Evolutionary conservation across 495 filamentous ascomycete genomes (phyloP).

Genomic region (Penicillium soppii): DNA sequence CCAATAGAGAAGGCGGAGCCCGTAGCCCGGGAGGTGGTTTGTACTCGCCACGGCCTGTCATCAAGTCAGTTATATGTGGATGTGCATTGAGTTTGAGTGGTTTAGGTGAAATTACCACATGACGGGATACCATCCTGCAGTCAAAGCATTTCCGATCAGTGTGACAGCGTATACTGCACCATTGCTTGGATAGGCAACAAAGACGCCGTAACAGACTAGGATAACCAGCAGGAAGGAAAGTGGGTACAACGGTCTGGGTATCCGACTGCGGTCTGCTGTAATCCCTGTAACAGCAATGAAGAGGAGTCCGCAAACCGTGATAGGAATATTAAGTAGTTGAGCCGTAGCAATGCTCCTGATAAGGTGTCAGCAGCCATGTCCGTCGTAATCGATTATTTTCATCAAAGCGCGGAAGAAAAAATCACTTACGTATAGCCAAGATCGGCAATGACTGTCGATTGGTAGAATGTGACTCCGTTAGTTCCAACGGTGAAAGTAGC

Average conservation of each 20-base stretch:
- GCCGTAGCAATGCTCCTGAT: conserved; percentile 35
- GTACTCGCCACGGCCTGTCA: conserved; percentile 37
- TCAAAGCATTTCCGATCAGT: conserved; percentile 30
- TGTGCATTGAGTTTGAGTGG: not conserved
- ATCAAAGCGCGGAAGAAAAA: not conserved
- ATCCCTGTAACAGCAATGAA: conserved; percentile 37
- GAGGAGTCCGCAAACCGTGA: conserved; percentile 34
- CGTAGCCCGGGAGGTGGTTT: conserved; percentile 41
- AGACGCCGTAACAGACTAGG: conserved; percentile 39
- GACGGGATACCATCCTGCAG: conserved; percentile 39
- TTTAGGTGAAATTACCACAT: conserved; percentile 25
- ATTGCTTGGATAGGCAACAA: conserved; percentile 39
- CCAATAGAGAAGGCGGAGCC: conserved; percentile 46
- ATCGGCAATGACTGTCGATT: conserved; percentile 43
- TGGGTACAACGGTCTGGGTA: conserved; percentile 42
- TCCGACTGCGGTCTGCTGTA: conserved; percentile 38
- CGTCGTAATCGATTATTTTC: not conserved
- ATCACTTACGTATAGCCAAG: conserved; percentile 38
- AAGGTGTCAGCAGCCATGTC: not conserved
- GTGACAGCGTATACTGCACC: conserved; percentile 42
- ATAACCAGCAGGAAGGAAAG: conserved; percentile 41
- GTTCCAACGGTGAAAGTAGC: conserved; percentile 42
- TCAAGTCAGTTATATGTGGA: not conserved
- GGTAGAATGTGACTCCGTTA: conserved; percentile 43
- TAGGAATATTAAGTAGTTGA: conserved; percentile 39